Conservation (phyloP, 805 yeast genomes). For the Blastobotrys parvus region DNA sequence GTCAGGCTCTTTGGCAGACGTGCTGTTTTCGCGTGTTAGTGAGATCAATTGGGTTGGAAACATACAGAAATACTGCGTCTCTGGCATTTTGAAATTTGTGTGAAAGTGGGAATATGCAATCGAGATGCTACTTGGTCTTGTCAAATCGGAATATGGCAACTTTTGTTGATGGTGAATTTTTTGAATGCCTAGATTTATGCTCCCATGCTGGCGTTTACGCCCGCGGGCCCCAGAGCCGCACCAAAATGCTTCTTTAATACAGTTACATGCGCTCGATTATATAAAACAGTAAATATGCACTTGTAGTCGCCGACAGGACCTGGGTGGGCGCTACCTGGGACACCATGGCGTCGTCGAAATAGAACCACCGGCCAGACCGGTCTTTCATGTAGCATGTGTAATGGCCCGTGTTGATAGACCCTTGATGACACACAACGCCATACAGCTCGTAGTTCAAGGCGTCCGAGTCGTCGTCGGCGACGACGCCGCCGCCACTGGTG, state of each 20-base stretch:
- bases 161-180: too few species aligned
- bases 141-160: too few species aligned
- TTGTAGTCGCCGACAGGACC: constrained; percentile 46
- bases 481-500: constrained; percentile 15
- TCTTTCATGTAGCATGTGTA: constrained; percentile 73
- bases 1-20: constrained; percentile 16
- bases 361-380: constrained; percentile 75
- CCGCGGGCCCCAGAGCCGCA: too few species aligned
- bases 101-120: too few species aligned
- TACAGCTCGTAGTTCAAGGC: constrained; percentile 66
- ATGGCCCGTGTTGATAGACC: constrained; percentile 94
- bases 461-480: constrained; percentile 7
- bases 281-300: constrained; percentile 66
- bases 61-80: constrained; percentile 7
- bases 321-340: constrained; percentile 54
- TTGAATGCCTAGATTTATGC: too few species aligned
- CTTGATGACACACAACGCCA: constrained; percentile 83
- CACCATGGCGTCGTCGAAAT: constrained; percentile 83
- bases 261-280: constrained; percentile 14
- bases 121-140: too few species aligned
- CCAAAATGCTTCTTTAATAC: too few species aligned
- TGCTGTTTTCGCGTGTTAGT: constrained; percentile 3
- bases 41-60: background rate
- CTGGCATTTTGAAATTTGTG: too few species aligned
- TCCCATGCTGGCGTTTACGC: too few species aligned